phyloP scores from a whole-genome alignment of 2,329 filamentous ascomycete genomes.

The Ophiosphaerella korrae region DNA sequence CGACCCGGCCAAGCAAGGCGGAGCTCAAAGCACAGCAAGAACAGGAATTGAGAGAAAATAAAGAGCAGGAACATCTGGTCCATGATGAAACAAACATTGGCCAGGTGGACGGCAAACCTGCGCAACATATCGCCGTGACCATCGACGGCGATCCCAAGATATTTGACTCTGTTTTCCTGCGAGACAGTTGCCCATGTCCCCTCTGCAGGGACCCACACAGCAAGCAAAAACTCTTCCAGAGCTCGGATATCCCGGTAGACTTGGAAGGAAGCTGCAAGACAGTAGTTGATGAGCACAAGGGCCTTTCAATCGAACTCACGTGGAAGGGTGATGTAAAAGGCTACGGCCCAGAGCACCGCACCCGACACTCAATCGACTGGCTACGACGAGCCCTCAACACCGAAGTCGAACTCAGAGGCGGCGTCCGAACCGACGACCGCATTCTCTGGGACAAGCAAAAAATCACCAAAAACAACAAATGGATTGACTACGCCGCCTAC shows the following conservation, averaged over 20 bases:
- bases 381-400: conserved; percentile 37
- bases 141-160: conserved; percentile 37
- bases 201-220: conserved; percentile 63
- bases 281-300: conserved; percentile 45
- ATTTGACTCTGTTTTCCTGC: conserved; percentile 51
- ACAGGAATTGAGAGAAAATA: conserved; percentile 8
- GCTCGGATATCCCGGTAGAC: conserved; percentile 63
- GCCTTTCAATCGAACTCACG: conserved; percentile 58
- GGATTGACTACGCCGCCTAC: conserved; percentile 73
- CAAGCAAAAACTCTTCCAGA: conserved; percentile 68
- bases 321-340: conserved; percentile 65
- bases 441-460: conserved; percentile 55
- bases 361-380: conserved; percentile 45
- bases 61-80: conserved; percentile 17
- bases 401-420: conserved; percentile 36
- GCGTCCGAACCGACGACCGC: conserved; percentile 42
- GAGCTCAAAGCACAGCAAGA: conserved; percentile 19
- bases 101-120: conserved; percentile 29
- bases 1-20: conserved; percentile 23
- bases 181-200: conserved; percentile 65
- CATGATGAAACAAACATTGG: conserved; percentile 14
- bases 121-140: conserved; percentile 36
- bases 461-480: conserved; percentile 57
- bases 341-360: conserved; percentile 50
- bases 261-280: conserved; percentile 43